phyloP scores from a whole-genome alignment of 106 monocot genomes.

The Phalaenopsis aphrodite region DNA sequence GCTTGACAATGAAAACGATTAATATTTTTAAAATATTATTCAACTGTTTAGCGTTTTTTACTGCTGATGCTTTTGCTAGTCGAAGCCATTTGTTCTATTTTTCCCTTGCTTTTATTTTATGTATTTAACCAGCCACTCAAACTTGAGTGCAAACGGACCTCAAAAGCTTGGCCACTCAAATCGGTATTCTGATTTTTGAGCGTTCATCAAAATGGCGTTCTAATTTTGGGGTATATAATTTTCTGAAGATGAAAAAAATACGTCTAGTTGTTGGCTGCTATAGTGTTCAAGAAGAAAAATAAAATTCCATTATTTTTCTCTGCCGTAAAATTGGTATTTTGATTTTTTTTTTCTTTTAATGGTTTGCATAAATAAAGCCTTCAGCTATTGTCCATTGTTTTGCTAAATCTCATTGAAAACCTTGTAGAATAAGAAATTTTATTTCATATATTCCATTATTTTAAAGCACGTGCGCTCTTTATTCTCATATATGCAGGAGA shows the following conservation, averaged over 20 bases:
- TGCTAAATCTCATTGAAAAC: neutral
- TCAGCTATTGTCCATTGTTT: neutral
- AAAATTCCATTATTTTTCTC: no score
- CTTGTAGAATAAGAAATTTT: neutral
- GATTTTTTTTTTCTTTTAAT: neutral
- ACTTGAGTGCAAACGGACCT: no score
- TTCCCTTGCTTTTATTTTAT: no score
- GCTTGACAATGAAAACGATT: no score
- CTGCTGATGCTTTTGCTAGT: no score
- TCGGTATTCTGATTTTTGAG: no score
- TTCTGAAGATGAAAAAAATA: neutral
- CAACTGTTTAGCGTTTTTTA: no score
- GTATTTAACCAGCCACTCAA: no score
- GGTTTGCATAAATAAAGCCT: neutral
- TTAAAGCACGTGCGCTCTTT: neutral
- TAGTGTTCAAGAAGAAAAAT: no score
- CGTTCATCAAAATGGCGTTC: neutral
- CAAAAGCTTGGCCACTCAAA: no score
- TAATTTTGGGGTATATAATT: neutral
- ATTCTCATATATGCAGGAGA: constrained; percentile 25
- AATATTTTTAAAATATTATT: no score
- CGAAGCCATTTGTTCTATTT: no score
- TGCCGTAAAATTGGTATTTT: neutral
- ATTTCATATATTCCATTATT: neutral
- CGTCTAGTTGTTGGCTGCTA: neutral